Evolutionary conservation across 768 basidiomycete genomes (phyloP), one percentile per base, ranked within the genome.

Genomic region (Lyophyllum decastes): DNA sequence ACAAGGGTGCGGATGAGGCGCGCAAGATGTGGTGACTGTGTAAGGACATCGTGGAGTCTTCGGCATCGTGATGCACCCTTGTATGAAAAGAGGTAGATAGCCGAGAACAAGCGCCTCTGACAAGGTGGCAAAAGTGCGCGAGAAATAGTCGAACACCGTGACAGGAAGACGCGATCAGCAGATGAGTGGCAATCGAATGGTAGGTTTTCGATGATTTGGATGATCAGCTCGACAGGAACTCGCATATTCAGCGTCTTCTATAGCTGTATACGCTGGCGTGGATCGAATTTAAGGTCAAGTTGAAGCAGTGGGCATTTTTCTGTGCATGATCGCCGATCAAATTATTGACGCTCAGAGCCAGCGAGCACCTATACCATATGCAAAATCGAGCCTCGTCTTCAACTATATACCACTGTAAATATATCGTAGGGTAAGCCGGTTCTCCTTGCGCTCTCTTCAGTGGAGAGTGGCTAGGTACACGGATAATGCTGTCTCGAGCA

Each of bases 81-180:
- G 49, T 43, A 51, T 9, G 55, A 57, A 27, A 17, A 2, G 19
- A 57, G 40, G 4, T 34, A 24, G 22, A 57, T 41, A 4, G 1
- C 49, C 10, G 24, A 22, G 30, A 51, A 57, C 4, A 57, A 49
- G 27, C 41, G 55, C 17, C 40, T 38, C 45, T 57, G 55, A n/a
- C 55, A 57, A n/a, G 27, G 30, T 5, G 24, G 1, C 17, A 24
- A 22, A 33, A 57, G 51, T 35, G 55, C 27, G 21, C 43, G 48
- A 4, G 49, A 51, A 3, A 57, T 22, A 2, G 27, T 57, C 16
- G 55, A 50, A 19, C 49, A 57, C 16, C 16, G 19, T n/a, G 49
- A 51, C 11, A 57, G 19, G 21, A 45, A 43, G 45, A 14, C 2
- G n/a, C 47, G 48, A 40, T 40, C 48, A 0, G 9, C 12, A 1